These are phyloP conservation scores for Coccinonectria pachysandricola DNA, from an alignment of 2,329 filamentous ascomycete species.

Conservation along the genomic window DNA sequence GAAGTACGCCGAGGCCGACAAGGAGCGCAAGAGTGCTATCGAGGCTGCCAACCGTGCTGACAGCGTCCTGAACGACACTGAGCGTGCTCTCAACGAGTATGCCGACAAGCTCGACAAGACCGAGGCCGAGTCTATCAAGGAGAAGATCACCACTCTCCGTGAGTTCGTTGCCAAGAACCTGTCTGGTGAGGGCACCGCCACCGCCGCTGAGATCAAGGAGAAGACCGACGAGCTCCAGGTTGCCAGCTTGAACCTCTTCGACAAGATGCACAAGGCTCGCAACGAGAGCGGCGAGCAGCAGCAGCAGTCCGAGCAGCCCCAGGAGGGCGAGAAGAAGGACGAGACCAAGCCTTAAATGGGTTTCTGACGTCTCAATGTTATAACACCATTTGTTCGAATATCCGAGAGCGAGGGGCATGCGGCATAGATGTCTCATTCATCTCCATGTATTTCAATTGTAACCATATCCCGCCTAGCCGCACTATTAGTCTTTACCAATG, in stretches of 20 bases:
- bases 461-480: slow-evolving; percentile 35
- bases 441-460: slow-evolving; percentile 40
- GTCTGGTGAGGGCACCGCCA: slow-evolving; percentile 76
- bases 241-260: slow-evolving; percentile 90
- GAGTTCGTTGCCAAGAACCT: slow-evolving; percentile 93
- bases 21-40: slow-evolving; percentile 92
- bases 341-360: slow-evolving; percentile 54
- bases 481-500: slow-evolving; percentile 33
- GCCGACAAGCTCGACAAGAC: slow-evolving; percentile 94
- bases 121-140: slow-evolving; percentile 83
- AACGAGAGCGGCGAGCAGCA: slow-evolving; percentile 48
- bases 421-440: slow-evolving; percentile 25
- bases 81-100: slow-evolving; percentile 96
- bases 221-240: slow-evolving; percentile 98
- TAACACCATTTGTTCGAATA: slow-evolving; percentile 21
- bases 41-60: slow-evolving; percentile 97
- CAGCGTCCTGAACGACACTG: slow-evolving; percentile 91
- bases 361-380: slow-evolving; percentile 12
- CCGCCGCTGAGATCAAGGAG: slow-evolving; percentile 89
- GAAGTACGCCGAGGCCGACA: slow-evolving; percentile 89
- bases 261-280: slow-evolving; percentile 99
- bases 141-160: slow-evolving; percentile 81
- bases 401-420: slow-evolving; percentile 23
- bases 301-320: slow-evolving; percentile 37
- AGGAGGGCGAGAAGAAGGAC: slow-evolving; percentile 68